Percentiles rank a stretch among this genome's conserved stretches.
Evolutionary conservation across 257 asterid genomes (phyloP).

Genomic region (Solanum commersonii): DNA sequence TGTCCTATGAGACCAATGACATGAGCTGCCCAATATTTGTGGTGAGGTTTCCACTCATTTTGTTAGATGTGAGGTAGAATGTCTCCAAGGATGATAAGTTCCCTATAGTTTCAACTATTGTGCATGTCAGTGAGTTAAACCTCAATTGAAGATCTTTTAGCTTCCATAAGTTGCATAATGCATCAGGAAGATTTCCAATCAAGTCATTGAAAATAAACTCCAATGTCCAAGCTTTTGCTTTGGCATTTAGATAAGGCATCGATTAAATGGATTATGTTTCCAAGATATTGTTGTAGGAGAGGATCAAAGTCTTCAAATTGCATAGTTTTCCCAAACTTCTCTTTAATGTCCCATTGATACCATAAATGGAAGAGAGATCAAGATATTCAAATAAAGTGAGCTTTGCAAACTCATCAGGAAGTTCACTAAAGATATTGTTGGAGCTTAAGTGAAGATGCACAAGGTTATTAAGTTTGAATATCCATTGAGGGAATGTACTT

Average conservation of each 20-base stretch:
- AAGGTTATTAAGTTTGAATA: conserved; percentile 14
- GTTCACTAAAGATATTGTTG: conserved; percentile 1
- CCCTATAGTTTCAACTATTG: conserved; percentile 19
- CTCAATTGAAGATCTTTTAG: conserved; percentile 5
- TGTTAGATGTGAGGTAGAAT: conserved; percentile 15
- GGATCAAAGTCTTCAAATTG: conserved; percentile 7
- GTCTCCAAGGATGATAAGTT: conserved; percentile 14
- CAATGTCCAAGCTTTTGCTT: conserved; percentile 5
- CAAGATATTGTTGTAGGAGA: conserved; percentile 5
- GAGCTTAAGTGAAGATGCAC: conserved; percentile 4
- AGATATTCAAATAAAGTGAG: conserved; percentile 10
- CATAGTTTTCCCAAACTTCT: conserved; percentile 11
- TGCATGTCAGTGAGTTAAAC: conserved; percentile 14
- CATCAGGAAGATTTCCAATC: conserved; percentile 1
- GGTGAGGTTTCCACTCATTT: conserved; percentile 19
- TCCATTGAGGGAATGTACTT: conserved; percentile 14
- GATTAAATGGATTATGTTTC: neutral
- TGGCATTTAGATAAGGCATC: conserved; percentile 14
- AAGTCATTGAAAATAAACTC: conserved; percentile 8
- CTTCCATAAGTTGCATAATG: conserved; percentile 11
- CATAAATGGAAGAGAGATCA: conserved; percentile 12
- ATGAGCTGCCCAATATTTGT: conserved; percentile 17
- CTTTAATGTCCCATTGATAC: conserved; percentile 9
- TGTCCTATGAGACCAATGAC: conserved; percentile 22
- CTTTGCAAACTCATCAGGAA: conserved; percentile 7